Evolutionary conservation across 2,329 filamentous ascomycete genomes (phyloP).

Genomic region (Colletotrichum somersetense): DNA sequence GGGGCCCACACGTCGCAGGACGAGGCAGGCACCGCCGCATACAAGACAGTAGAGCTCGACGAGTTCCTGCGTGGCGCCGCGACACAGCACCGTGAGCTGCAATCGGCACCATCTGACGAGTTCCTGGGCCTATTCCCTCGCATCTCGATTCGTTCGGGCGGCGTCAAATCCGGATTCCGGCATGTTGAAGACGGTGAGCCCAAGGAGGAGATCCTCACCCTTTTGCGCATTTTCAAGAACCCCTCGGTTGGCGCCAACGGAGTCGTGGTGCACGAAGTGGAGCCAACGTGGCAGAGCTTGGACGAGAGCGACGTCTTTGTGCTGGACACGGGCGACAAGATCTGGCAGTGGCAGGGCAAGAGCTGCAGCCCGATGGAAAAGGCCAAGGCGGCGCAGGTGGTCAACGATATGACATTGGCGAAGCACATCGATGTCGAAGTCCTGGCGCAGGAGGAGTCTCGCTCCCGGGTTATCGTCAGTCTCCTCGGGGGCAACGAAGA

Average conservation of each 20-base stretch:
- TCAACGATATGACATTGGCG: conserved; percentile 72
- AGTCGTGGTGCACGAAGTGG: conserved; percentile 74
- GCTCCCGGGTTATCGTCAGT: conserved; percentile 66
- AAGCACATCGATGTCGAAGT: conserved; percentile 77
- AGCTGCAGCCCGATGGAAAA: conserved; percentile 77
- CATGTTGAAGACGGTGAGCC: conserved; percentile 67
- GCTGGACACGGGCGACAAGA: conserved; percentile 72
- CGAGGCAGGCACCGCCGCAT: conserved; percentile 76
- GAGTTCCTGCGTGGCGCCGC: conserved; percentile 73
- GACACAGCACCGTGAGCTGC: conserved; percentile 74
- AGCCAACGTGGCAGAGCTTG: conserved; percentile 70
- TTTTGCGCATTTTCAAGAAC: conserved; percentile 75
- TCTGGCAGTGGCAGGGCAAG: conserved; percentile 78
- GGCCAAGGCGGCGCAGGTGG: conserved; percentile 75
- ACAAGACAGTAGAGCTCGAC: conserved; percentile 79
- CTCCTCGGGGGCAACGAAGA: conserved; percentile 64
- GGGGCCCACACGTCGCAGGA: conserved; percentile 75
- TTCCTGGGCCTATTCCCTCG: conserved; percentile 72
- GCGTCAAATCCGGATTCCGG: conserved; percentile 71
- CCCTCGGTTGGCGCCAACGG: conserved; percentile 59
- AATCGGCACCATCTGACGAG: conserved; percentile 68
- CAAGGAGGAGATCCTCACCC: conserved; percentile 59
- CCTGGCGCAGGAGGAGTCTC: conserved; percentile 69
- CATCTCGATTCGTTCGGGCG: conserved; percentile 70
- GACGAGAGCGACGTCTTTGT: conserved; percentile 77